phyloP scores from a whole-genome alignment of 1,284 basidiomycete genomes.

The Pseudozyma sp. region DNA sequence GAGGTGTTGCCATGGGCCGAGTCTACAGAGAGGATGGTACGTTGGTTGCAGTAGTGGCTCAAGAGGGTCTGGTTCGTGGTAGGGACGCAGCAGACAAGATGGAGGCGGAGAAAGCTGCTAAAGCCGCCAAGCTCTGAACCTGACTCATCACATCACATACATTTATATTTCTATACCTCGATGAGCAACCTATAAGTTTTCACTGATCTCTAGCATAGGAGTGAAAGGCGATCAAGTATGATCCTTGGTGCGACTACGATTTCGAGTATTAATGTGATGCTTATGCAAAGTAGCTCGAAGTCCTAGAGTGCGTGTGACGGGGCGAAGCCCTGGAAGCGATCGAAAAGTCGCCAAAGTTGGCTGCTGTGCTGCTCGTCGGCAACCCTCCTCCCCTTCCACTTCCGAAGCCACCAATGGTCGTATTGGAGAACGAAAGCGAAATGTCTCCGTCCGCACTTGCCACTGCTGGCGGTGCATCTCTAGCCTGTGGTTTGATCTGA shows the following conservation, averaged over 20 bases:
- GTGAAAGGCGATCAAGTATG: no score
- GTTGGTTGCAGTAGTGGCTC: slow-evolving; percentile 60
- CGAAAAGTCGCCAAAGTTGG: slow-evolving; percentile 24
- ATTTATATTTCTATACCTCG: no score
- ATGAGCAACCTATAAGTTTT: no score
- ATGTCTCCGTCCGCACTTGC: slow-evolving; percentile 10
- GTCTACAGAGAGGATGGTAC: slow-evolving; percentile 64
- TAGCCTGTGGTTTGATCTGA: slow-evolving; percentile 10
- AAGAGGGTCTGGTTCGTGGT: slow-evolving; percentile 52
- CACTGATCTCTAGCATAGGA: no score
- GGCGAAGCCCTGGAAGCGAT: slow-evolving; percentile 17
- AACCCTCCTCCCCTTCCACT: slow-evolving; percentile 10
- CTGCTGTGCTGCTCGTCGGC: slow-evolving; percentile 38
- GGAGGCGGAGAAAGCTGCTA: not conserved
- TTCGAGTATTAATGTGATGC: no score
- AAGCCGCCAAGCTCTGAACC: slow-evolving; percentile 29
- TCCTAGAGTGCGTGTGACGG: slow-evolving; percentile 14
- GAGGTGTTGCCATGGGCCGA: slow-evolving; percentile 61
- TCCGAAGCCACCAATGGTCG: slow-evolving; percentile 1
- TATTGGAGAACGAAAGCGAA: slow-evolving; percentile 17
- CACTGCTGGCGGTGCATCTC: not conserved
- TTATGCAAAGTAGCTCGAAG: slow-evolving; percentile 24
- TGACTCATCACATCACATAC: no score
- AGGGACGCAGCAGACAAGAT: slow-evolving; percentile 10
- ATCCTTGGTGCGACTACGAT: no score